Base-by-base conservation (phyloP, 768 basidiomycete species). In the Boletus edulis region DNA sequence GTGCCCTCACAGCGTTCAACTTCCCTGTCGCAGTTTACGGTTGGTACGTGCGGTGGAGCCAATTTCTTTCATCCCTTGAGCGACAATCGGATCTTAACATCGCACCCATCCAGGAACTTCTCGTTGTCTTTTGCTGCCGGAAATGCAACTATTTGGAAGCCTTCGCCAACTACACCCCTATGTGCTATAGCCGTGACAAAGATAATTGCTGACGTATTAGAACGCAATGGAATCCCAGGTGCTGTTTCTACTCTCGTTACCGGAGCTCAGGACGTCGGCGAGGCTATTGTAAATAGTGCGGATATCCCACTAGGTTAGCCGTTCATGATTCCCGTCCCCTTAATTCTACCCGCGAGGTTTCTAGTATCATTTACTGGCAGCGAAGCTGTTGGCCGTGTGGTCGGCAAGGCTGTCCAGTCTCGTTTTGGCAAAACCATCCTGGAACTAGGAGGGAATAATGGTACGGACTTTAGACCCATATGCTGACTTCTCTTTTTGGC, bases 71-170 rank as follows among this genome's bases (percentile, higher is more conserved):
- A 9, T 51, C 41, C 54, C 54, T 47, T 52, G 39, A 42, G 22
- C 46, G 48, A 46, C 40, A 24, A 38, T 39, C 35, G 46, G 45
- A 55, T 59, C 51, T 67, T 32, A 51, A 42, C 54, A 20, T 45
- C 57, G 48, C n/a, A 7, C 18, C 38, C 49, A 14, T 38, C 31
- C 64, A 94, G 94, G 94, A 98, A 98, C 71, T 75, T 96, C 47
- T 82, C 93, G 3, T 78, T 98, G 22, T 91, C 94, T 5, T 74
- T 98, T 54, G 87, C 91, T 2, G 88, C 90, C 29, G 94, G 94
- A 17, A 98, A 98, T 70, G 87, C 93, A 2, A 95, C 93, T 0
- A 70, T 98, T 44, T 98, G 95, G 95, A 98, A 98, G 68, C 95
- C 95, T 8, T 89, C 94, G 0, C 91, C 87, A 3, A 89, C 81